These are phyloP conservation scores for Solanum chacoense DNA, from an alignment of 305 asterid genomes.

Conservation along the genomic window DNA sequence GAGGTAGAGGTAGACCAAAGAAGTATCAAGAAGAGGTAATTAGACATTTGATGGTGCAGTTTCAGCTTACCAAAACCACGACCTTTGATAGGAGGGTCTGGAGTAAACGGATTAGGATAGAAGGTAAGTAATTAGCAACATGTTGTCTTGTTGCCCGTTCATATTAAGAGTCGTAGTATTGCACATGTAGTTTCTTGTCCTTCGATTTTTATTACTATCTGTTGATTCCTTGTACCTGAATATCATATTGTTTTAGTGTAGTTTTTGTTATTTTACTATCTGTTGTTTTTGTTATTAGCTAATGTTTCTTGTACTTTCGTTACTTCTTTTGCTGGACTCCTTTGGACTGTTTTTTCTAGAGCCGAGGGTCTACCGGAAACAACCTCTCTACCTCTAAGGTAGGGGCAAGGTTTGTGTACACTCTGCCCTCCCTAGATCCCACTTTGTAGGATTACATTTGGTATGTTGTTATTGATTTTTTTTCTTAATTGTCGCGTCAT, in stretches of 20 bases:
- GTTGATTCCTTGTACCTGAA: not conserved
- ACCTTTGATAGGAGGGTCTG: not conserved
- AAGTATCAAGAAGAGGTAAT: not conserved
- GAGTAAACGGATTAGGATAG: not conserved
- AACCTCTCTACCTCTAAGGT: not conserved
- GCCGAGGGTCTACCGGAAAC: not conserved
- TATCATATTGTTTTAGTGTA: not conserved
- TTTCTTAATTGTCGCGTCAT: not conserved
- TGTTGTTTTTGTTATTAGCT: not conserved
- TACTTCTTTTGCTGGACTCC: not conserved
- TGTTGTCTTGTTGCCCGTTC: not conserved
- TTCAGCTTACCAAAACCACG: not conserved
- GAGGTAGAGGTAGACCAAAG: not conserved
- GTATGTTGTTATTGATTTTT: not conserved
- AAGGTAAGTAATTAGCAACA: not conserved
- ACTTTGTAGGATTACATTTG: not conserved
- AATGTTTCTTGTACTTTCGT: not conserved
- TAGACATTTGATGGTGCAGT: not conserved
- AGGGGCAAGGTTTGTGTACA: not conserved
- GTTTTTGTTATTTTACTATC: not conserved
- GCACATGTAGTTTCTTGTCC: not conserved
- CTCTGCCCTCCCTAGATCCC: not conserved
- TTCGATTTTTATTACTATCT: not conserved
- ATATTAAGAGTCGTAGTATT: not conserved
- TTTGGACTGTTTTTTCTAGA: not conserved